Base-by-base conservation (phyloP, 2,329 filamentous ascomycete species). In the Lachnellula occidentalis region DNA sequence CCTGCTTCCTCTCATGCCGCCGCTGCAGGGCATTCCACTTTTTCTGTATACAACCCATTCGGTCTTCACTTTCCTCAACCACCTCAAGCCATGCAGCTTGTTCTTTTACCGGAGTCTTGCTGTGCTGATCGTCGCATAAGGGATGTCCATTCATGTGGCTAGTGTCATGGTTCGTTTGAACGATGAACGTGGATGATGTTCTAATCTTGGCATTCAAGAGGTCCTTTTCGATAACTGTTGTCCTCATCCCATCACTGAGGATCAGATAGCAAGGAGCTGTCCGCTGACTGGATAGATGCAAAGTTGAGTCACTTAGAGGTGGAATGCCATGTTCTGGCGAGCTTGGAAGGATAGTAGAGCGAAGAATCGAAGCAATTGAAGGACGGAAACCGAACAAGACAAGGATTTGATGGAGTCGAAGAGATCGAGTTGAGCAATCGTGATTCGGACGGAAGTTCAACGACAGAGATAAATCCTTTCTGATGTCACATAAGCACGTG, bases 231-330 rank as follows among this genome's bases (percentile, higher is more conserved):
- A 85, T 70, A 0, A 78, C 71, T 1, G 74, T 65, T 2, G 76
- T 76, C 45, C 72, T 67, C 0, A 56, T 51, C 0, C 78, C 78
- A 46, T 81, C 74, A 58, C 78, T 77, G 58, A 84, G 75, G 31
- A 77, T 76, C 2, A 85, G 61, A 61, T 85, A 85, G 37, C 78
- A 80, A 2, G 79, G 78, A 15, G 81, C 78, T 0, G 77, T 78
- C 1, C 68, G 71, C 2, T 70, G 64, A 0, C 57, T 56, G 2
- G 74, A 68, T 1, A 81, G 61, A 1, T 48, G 56, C 5, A 56
- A 52, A 2, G 62, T 58, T 9, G 67, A 57, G 11, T 55, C 50
- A 34, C 51, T 56, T 19, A 58, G 46, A n/a, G 34, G 53, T 17
- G 27, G 55, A 37, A 19, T 54, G 9, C 14, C 58, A 46, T 57